phyloP scores from a whole-genome alignment of 768 basidiomycete species.

The Suillus weaverae region DNA sequence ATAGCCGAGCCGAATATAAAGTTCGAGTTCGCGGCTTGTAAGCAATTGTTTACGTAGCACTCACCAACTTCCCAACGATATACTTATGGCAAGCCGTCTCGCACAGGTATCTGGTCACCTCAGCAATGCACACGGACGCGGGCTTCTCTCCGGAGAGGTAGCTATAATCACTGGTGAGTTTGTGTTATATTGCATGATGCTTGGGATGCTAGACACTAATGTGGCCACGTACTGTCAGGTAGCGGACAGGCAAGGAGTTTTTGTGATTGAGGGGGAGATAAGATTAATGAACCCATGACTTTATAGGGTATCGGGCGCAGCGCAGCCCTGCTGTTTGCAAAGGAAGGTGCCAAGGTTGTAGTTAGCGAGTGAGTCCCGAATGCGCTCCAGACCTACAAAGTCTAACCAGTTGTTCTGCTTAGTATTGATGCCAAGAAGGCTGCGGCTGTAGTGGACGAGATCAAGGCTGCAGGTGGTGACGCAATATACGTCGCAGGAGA shows the following conservation, averaged over 20 bases:
- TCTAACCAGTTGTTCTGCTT: neutral
- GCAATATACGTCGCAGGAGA: constrained; percentile 77
- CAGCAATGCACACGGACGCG: constrained; percentile 47
- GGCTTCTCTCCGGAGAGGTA: constrained; percentile 73
- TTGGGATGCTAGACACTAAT: constrained; percentile 4
- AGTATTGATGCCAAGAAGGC: constrained; percentile 77
- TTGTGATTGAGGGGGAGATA: neutral
- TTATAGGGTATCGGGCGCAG: constrained; percentile 75
- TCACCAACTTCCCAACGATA: neutral
- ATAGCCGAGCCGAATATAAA: constrained; percentile 1
- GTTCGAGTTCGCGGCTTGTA: neutral
- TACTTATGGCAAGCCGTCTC: constrained; percentile 55
- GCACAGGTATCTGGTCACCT: constrained; percentile 73
- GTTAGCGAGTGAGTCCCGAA: constrained; percentile 65
- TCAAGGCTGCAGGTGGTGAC: constrained; percentile 70
- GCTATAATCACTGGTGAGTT: constrained; percentile 81
- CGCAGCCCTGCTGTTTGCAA: constrained; percentile 74
- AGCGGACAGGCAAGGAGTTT: constrained; percentile 62
- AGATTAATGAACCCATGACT: neutral
- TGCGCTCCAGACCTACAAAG: constrained; percentile 1
- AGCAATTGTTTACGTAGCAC: neutral
- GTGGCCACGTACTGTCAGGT: constrained; percentile 39
- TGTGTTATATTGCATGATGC: neutral
- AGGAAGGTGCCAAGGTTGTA: constrained; percentile 85
- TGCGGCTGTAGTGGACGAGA: constrained; percentile 66